Evolutionary conservation across 768 basidiomycete genomes (phyloP), one percentile per base, ranked within the genome.

Genomic region (Lactarius sp.): DNA sequence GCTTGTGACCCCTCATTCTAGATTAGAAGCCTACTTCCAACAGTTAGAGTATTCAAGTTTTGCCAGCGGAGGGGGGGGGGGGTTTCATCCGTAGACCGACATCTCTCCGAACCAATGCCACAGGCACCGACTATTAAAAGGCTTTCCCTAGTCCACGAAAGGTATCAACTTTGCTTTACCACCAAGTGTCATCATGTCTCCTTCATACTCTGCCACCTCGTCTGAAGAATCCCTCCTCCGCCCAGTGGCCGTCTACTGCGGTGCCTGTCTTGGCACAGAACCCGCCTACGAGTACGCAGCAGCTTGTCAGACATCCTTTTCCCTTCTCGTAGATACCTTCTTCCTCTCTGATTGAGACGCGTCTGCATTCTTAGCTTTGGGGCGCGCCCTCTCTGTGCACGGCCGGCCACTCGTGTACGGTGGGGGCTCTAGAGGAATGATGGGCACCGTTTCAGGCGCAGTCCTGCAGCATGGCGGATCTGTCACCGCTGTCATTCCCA

Each of bases 171-270:
- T 41, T 2, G 27, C 27, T 34, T 52, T 42, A 42, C 18, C 12
- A 9, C 42, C 10, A 7, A 31, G 20, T 20, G 9, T 1, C 20
- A 14, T 31, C 10, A 63, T 53, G 56, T 53, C 56, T 6, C 46
- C 36, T 31, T 36, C 56, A 20, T 16, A 13, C 13, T 0, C 18
- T n/a, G 46, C 16, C 7, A 12, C 10, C 12, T 33, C 46, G 14
- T 16, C 33, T 14, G 5, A 31, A 16, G 18, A 37, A 34, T 18
- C 34, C 7, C 44, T 6, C 31, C 13, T 44, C 16, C 37, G n/a
- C 10, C 80, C 83, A 6, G 79, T 91, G n/a, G 86, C 88, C 3
- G 92, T 94, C 6, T 94, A 89, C 70, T 96, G 94, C 71, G 94
- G 85, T 8, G 88, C 93, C 0, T 88, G 85, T 0, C 69, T 79